Conservation (phyloP, 345 rosid genomes). For the Dipteronia dyeriana region DNA sequence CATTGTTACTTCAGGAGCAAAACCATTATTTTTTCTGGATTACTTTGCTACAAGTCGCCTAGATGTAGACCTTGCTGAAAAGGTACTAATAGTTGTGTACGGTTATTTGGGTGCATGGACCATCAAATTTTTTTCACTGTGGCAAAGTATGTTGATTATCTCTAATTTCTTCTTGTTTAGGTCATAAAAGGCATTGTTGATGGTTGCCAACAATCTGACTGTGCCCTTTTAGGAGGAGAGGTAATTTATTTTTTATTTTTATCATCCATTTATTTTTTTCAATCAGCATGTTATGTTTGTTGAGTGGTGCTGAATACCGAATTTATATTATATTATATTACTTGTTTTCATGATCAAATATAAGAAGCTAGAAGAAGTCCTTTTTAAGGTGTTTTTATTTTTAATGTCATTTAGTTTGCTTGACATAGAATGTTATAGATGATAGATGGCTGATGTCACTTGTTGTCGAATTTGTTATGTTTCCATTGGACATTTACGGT, state of each 20-base stretch:
- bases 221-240: conserved; percentile 94
- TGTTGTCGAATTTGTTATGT: background rate
- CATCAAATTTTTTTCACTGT: background rate
- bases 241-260: conserved; percentile 32
- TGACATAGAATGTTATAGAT: background rate
- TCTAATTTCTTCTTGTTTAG: conserved; percentile 32
- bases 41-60: conserved; percentile 93
- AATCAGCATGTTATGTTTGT: background rate
- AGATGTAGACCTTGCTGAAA: conserved; percentile 95
- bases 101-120: background rate
- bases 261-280: background rate
- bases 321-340: background rate
- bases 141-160: background rate
- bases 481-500: background rate
- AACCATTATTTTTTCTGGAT: conserved; percentile 91
- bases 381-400: background rate
- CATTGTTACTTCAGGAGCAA: conserved; percentile 94
- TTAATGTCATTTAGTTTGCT: background rate
- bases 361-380: background rate
- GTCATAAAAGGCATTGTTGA: conserved; percentile 93
- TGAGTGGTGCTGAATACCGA: background rate
- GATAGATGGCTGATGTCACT: background rate
- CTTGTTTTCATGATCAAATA: background rate
- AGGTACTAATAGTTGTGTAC: conserved; percentile 38
- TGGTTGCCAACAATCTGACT: conserved; percentile 85